Evolutionary conservation across 192 early-diverging fungal species (phyloP).

Genomic region (Helicostylum pulchrum): DNA sequence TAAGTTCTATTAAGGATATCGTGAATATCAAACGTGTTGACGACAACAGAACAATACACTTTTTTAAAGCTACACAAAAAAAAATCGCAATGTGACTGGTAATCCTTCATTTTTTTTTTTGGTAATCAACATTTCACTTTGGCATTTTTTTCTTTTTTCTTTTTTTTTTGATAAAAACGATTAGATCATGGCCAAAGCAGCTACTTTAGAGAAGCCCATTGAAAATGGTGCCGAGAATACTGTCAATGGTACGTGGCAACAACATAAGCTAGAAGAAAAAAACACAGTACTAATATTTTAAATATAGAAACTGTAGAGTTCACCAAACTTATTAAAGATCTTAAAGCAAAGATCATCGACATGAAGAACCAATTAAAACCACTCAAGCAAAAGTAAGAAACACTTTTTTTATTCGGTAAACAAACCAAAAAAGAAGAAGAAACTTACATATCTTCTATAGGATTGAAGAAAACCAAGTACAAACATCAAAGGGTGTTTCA

Average conservation of each 20-base stretch:
- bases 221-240: neutral
- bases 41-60: too few relatives aligned
- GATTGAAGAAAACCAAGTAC: slow-evolving; percentile 48
- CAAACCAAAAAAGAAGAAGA: neutral
- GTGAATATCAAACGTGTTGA: too few relatives aligned
- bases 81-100: too few relatives aligned
- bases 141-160: too few relatives aligned
- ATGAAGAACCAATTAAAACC: slow-evolving; percentile 44
- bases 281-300: neutral
- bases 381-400: slow-evolving; percentile 38
- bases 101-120: too few relatives aligned
- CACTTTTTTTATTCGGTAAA: neutral
- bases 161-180: too few relatives aligned
- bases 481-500: slow-evolving; percentile 77
- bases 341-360: slow-evolving; percentile 42
- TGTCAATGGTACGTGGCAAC: neutral
- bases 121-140: too few relatives aligned
- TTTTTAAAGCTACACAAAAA: too few relatives aligned
- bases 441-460: slow-evolving; percentile 18
- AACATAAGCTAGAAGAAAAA: too few relatives aligned
- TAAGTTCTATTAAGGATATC: too few relatives aligned
- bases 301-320: slow-evolving; percentile 24
- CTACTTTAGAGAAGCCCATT: too few relatives aligned
- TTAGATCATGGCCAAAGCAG: too few relatives aligned
- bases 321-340: slow-evolving; percentile 39